Percentiles rank a stretch among this genome's conserved stretches.
These are phyloP conservation scores for Aspergillus ustus DNA, from an alignment of 2,329 filamentous ascomycete species.

Conservation along the genomic window DNA sequence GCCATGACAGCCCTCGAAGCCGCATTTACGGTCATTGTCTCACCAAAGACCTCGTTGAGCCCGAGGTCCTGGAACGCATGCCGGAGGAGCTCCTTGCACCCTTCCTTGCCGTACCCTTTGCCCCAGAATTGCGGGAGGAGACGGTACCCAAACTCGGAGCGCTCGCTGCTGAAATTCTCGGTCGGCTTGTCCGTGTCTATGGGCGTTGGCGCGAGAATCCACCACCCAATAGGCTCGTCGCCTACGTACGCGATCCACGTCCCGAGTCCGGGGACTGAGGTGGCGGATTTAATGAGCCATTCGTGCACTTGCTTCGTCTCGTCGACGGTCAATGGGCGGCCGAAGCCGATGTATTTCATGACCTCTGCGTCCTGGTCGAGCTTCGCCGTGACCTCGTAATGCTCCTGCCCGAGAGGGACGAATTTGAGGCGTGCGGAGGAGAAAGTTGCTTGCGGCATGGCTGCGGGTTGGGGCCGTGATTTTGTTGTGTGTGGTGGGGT, in stretches of 20 bases:
- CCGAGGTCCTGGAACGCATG: constrained; percentile 20
- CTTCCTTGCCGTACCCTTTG: constrained; percentile 21
- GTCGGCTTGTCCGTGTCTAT: constrained; percentile 2
- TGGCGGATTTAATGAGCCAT: constrained; percentile 6
- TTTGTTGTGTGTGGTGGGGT: not conserved
- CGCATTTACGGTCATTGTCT: constrained; percentile 22
- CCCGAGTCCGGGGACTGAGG: constrained; percentile 8
- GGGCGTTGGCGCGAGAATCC: constrained; percentile 13
- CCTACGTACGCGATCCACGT: constrained; percentile 15
- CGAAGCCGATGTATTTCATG: constrained; percentile 21
- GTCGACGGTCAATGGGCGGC: constrained; percentile 14
- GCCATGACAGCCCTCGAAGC: constrained; percentile 16
- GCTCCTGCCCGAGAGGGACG: constrained; percentile 4
- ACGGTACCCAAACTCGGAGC: constrained; percentile 19
- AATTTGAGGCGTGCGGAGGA: constrained; percentile 6
- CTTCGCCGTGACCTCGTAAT: constrained; percentile 11
- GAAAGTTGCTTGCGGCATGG: constrained; percentile 3
- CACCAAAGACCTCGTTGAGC: constrained; percentile 19
- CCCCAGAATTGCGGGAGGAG: constrained; percentile 17
- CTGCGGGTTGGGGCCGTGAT: not conserved
- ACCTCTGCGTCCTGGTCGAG: constrained; percentile 20
- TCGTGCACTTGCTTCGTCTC: constrained; percentile 17
- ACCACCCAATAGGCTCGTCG: constrained; percentile 15
- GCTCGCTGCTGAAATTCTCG: constrained; percentile 12
- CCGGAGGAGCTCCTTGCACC: constrained; percentile 13